Percentiles rank a stretch among this genome's conserved stretches.
Conservation (phyloP, 83 land plant genomes). For the Diphasiastrum complanatum region DNA sequence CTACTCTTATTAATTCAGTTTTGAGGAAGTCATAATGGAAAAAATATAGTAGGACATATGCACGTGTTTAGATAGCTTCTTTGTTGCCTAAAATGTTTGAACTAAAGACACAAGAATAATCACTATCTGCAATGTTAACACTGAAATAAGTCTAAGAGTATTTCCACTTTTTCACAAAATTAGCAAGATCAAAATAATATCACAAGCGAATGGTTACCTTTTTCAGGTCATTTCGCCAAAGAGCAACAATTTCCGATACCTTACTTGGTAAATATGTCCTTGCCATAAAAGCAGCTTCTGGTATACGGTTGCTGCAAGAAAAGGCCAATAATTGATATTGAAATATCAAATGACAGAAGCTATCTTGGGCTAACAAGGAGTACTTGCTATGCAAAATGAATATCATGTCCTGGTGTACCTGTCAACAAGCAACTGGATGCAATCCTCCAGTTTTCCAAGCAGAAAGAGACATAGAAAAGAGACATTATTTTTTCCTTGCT, state of each 20-base stretch:
- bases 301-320: constrained; percentile 83
- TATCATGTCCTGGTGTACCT: constrained; percentile 40
- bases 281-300: constrained; percentile 99
- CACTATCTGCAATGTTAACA: too few relatives aligned
- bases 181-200: too few relatives aligned
- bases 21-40: too few relatives aligned
- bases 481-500: constrained; percentile 92
- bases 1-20: too few relatives aligned
- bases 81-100: too few relatives aligned
- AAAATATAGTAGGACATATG: too few relatives aligned
- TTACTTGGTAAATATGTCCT: constrained; percentile 95
- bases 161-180: too few relatives aligned
- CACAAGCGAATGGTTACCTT: too few relatives aligned
- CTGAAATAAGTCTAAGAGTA: too few relatives aligned
- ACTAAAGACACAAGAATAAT: too few relatives aligned
- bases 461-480: constrained; percentile 89
- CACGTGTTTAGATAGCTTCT: too few relatives aligned
- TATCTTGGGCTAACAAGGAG: neutral
- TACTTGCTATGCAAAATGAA: too few relatives aligned
- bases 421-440: constrained; percentile 76
- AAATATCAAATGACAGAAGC: neutral
- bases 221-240: constrained; percentile 84
- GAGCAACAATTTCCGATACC: constrained; percentile 72
- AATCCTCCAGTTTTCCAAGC: constrained; percentile 90
- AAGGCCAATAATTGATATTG: neutral